Percentiles rank a stretch among this genome's conserved stretches.
Evolutionary conservation across 495 filamentous ascomycete genomes (phyloP).

Genomic region (Trichocladium antarcticum): DNA sequence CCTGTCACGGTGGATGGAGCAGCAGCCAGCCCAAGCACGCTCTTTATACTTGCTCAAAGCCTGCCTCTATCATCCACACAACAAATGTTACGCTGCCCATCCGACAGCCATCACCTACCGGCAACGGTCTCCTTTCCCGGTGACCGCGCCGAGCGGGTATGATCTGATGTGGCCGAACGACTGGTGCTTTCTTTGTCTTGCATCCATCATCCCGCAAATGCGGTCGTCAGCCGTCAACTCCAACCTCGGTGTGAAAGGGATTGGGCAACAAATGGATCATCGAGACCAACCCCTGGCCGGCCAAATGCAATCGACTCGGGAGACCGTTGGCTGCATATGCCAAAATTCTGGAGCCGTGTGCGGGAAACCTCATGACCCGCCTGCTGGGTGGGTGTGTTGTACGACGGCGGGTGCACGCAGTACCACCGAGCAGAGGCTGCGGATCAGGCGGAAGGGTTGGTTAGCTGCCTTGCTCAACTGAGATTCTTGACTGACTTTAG

Average conservation of each 20-base stretch:
- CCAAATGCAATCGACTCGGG: not conserved
- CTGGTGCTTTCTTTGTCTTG: not conserved
- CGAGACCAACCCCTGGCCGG: not conserved
- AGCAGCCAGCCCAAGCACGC: not conserved
- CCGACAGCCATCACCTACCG: not conserved
- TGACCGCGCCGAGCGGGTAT: not conserved
- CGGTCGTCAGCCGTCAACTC: constrained; percentile 2
- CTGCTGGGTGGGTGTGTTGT: not conserved
- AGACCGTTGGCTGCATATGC: not conserved
- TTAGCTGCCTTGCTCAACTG: not conserved
- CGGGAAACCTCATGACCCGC: not conserved
- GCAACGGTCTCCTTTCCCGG: not conserved
- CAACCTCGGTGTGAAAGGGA: not conserved
- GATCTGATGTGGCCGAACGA: not conserved
- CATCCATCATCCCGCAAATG: not conserved
- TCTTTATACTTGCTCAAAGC: not conserved
- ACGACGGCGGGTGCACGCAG: not conserved
- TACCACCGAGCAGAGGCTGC: not conserved
- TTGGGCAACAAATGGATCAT: not conserved
- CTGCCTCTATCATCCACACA: not conserved
- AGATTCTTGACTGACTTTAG: not conserved
- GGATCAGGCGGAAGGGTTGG: not conserved
- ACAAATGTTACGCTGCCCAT: not conserved
- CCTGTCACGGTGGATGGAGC: not conserved
- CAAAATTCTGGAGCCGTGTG: not conserved